A percentile compares a stretch with the other conserved stretches of the same genome.
These are phyloP conservation scores for Macrolepiota albuminosa DNA, from an alignment of 768 basidiomycete species.

Conservation along the genomic window DNA sequence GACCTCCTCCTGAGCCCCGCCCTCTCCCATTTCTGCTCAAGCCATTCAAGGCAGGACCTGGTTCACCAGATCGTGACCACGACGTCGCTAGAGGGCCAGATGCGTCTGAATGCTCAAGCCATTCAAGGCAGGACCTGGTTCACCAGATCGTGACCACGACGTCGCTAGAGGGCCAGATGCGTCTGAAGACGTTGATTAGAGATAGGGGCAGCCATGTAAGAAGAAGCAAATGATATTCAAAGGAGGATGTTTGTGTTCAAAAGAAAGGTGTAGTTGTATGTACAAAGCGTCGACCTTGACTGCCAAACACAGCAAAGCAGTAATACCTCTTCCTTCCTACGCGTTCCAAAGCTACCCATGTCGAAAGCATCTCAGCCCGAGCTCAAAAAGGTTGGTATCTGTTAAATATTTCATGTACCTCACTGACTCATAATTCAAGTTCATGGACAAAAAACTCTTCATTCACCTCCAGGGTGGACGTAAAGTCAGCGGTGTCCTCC, in stretches of 20 bases:
- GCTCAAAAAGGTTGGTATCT: constrained; percentile 83
- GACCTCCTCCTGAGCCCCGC: constrained; percentile 22
- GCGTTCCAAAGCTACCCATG: constrained; percentile 40
- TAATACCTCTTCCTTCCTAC: constrained; percentile 6
- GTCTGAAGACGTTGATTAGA: constrained; percentile 21
- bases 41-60: constrained; percentile 44
- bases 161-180: constrained; percentile 25
- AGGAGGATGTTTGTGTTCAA: not conserved
- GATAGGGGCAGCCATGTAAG: constrained; percentile 40
- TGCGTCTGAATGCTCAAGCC: constrained; percentile 30
- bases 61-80: constrained; percentile 43
- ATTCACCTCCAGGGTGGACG: constrained; percentile 92
- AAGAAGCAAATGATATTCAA: not conserved
- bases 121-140: constrained; percentile 44
- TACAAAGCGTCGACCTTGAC: not conserved
- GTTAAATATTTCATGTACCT: not conserved
- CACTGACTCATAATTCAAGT: constrained; percentile 42
- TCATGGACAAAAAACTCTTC: constrained; percentile 98
- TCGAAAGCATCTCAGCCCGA: constrained; percentile 96
- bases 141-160: constrained; percentile 41
- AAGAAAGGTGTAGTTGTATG: not conserved
- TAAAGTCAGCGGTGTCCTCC: constrained; percentile 90
- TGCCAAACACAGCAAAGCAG: constrained; percentile 36
- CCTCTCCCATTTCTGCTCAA: constrained; percentile 33
- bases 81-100: constrained; percentile 26